A percentile compares a stretch with the other conserved stretches of the same genome.
These are phyloP conservation scores for Tympanopsis confertula DNA, from an alignment of 2,329 filamentous ascomycete genomes.

Conservation along the genomic window DNA sequence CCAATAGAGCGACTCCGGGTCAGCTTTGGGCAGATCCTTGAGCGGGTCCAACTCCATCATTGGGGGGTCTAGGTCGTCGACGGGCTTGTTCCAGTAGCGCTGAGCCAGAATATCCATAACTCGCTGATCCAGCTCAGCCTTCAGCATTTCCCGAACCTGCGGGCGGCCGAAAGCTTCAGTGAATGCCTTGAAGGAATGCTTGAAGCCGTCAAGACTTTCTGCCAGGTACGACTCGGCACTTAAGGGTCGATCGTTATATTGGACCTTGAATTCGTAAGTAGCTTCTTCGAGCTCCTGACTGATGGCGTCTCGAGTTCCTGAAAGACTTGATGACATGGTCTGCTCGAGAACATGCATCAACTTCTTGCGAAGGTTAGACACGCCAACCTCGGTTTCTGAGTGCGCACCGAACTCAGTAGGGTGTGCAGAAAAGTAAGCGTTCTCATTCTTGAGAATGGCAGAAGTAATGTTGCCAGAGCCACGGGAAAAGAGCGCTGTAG, in stretches of 20 bases:
- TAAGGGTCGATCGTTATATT: constrained; percentile 92
- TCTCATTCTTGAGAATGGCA: constrained; percentile 79
- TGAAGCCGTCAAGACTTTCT: constrained; percentile 89
- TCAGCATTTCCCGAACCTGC: constrained; percentile 80
- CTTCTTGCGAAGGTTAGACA: constrained; percentile 79
- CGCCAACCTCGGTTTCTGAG: constrained; percentile 67
- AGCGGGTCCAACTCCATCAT: constrained; percentile 57
- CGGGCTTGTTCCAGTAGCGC: constrained; percentile 92
- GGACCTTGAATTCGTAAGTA: constrained; percentile 97
- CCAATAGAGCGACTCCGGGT: constrained; percentile 81
- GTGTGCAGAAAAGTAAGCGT: constrained; percentile 74
- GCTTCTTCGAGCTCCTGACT: constrained; percentile 91
- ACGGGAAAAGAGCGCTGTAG: constrained; percentile 67
- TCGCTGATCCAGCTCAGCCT: constrained; percentile 85
- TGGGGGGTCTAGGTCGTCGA: constrained; percentile 54
- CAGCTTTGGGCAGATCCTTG: constrained; percentile 70
- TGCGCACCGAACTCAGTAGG: constrained; percentile 67
- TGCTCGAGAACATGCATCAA: constrained; percentile 94
- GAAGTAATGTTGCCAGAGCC: constrained; percentile 68
- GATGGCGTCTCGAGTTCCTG: constrained; percentile 82
- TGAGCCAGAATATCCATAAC: constrained; percentile 87
- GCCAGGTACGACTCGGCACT: constrained; percentile 94
- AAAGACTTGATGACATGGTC: constrained; percentile 88
- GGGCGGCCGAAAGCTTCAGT: constrained; percentile 78
- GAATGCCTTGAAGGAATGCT: constrained; percentile 94